Conservation (phyloP, 2,329 filamentous ascomycete species). For the Trichoderma sp. region DNA sequence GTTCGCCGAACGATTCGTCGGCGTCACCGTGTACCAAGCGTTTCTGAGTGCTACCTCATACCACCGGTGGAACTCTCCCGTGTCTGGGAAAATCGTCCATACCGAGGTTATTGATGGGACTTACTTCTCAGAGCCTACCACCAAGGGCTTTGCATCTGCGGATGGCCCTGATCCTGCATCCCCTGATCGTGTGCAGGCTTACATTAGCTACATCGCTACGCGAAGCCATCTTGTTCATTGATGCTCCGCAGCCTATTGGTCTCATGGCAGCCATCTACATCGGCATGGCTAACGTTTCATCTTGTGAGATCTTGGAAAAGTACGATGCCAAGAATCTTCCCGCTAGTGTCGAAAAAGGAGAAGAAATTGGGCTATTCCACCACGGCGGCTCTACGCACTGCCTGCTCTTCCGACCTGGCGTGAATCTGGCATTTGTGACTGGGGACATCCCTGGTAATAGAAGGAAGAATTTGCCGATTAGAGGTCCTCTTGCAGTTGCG, state of each 20-base stretch:
- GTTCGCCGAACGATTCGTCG: slow-evolving; percentile 48
- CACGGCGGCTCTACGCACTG: slow-evolving; percentile 66
- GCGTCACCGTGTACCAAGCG: slow-evolving; percentile 64
- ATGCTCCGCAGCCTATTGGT: slow-evolving; percentile 63
- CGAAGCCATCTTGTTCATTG: slow-evolving; percentile 62
- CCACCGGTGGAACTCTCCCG: slow-evolving; percentile 65
- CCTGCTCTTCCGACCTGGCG: slow-evolving; percentile 56
- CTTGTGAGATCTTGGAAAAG: slow-evolving; percentile 50
- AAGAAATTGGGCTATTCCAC: slow-evolving; percentile 70
- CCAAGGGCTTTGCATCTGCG: slow-evolving; percentile 17
- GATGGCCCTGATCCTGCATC: slow-evolving; percentile 23
- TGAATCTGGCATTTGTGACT: slow-evolving; percentile 36
- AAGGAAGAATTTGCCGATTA: slow-evolving; percentile 22
- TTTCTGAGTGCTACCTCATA: slow-evolving; percentile 62
- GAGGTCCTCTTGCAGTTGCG: slow-evolving; percentile 22
- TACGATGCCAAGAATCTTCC: slow-evolving; percentile 17
- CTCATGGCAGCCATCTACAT: slow-evolving; percentile 65
- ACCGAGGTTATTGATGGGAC: slow-evolving; percentile 55
- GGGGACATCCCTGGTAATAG: slow-evolving; percentile 20
- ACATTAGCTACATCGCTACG: slow-evolving; percentile 60
- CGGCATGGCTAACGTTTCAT: slow-evolving; percentile 69
- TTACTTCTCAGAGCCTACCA: slow-evolving; percentile 55
- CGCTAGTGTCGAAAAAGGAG: slow-evolving; percentile 49
- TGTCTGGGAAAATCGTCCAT: slow-evolving; percentile 54
- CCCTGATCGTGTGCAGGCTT: slow-evolving; percentile 50